These are phyloP conservation scores for Rhododendron molle DNA, from an alignment of 148 eudicot species.

Conservation along the genomic window DNA sequence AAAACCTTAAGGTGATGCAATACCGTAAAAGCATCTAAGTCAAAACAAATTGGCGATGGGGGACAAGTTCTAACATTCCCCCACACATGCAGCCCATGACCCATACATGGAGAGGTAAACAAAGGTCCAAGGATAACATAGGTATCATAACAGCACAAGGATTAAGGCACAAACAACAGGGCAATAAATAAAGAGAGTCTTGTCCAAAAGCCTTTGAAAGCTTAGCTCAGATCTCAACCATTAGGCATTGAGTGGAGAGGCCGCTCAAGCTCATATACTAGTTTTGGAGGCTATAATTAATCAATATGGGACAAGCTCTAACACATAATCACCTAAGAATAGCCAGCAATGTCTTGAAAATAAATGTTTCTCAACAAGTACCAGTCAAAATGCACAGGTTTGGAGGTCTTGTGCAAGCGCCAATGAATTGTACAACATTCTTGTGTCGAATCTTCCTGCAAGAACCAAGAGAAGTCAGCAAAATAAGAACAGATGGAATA, in stretches of 20 bases:
- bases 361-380: slow-evolving; percentile 9
- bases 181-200: too few relatives aligned
- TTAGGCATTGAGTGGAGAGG: not conserved
- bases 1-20: not conserved
- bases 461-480: slow-evolving; percentile 14
- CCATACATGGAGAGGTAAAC: too few relatives aligned
- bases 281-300: too few relatives aligned
- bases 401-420: slow-evolving; percentile 56
- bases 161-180: too few relatives aligned
- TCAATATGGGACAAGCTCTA: not conserved
- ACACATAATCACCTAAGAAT: not conserved
- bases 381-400: slow-evolving; percentile 55
- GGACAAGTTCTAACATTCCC: too few relatives aligned
- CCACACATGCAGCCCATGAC: too few relatives aligned
- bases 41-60: not conserved
- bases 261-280: not conserved
- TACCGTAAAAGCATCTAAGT: not conserved
- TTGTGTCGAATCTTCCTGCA: slow-evolving; percentile 63
- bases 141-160: too few relatives aligned
- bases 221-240: not conserved
- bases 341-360: not conserved
- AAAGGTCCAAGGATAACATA: too few relatives aligned
- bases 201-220: not conserved
- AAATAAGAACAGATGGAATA: slow-evolving; percentile 15
- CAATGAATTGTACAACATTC: slow-evolving; percentile 63